These are phyloP conservation scores for Nyssa sinensis DNA, from an alignment of 148 eudicot genomes.

Conservation along the genomic window DNA sequence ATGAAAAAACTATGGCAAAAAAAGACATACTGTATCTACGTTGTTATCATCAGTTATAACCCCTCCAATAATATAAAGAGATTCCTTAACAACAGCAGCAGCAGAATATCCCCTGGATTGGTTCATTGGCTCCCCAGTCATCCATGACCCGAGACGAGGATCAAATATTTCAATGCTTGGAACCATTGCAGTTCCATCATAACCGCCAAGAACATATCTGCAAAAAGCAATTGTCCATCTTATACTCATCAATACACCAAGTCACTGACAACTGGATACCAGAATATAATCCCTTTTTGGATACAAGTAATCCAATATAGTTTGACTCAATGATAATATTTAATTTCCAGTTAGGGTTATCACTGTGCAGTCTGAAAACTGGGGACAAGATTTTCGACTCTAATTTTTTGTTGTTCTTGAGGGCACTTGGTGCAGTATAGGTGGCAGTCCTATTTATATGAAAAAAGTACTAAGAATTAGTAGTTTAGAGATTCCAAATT, in stretches of 20 bases:
- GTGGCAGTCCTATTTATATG: background rate
- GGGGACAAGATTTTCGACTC: background rate
- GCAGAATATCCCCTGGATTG: constrained; percentile 57
- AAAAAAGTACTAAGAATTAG: background rate
- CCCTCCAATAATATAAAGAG: constrained; percentile 69
- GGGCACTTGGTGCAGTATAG: background rate
- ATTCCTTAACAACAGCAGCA: constrained; percentile 44
- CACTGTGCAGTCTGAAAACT: background rate
- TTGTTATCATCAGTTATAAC: constrained; percentile 21
- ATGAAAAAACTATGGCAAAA: background rate
- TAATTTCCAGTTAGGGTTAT: background rate
- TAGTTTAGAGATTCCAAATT: background rate
- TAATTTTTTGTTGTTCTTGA: background rate
- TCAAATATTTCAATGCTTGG: constrained; percentile 71
- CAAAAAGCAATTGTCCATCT: constrained; percentile 5
- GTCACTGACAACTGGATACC: too few relatives aligned
- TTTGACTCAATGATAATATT: background rate
- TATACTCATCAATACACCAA: background rate
- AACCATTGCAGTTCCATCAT: constrained; percentile 54
- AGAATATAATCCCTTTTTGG: too few relatives aligned
- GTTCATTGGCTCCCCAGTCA: constrained; percentile 59
- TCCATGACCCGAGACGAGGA: constrained; percentile 73
- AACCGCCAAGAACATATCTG: constrained; percentile 81
- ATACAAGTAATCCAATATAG: too few relatives aligned
- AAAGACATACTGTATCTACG: constrained; percentile 41